These are phyloP conservation scores for Tolypocladium nubicola DNA, from an alignment of 2,329 filamentous ascomycete genomes.

Conservation along the genomic window DNA sequence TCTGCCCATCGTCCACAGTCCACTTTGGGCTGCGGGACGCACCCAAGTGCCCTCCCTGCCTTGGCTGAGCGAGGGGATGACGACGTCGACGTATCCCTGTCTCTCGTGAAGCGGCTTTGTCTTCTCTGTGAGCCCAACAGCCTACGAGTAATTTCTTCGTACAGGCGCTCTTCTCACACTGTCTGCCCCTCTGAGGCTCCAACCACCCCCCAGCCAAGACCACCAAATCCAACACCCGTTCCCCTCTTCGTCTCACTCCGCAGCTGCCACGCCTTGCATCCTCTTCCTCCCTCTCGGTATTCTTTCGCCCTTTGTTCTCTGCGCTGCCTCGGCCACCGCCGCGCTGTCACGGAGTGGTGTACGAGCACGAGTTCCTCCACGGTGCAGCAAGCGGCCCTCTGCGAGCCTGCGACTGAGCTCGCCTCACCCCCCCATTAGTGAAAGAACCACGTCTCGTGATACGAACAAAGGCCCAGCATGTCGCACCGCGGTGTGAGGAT, in stretches of 20 bases:
- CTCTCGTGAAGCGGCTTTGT: background rate
- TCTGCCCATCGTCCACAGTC: background rate
- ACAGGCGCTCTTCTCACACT: background rate
- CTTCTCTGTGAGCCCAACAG: background rate
- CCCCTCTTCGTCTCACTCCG: background rate
- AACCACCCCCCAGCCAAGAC: background rate
- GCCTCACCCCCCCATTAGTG: background rate
- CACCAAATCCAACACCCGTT: background rate
- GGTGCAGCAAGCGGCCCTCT: background rate
- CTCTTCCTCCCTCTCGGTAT: no score
- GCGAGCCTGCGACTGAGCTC: background rate
- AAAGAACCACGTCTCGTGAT: background rate
- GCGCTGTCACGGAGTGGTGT: background rate
- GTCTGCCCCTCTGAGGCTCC: background rate
- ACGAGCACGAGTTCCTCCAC: background rate
- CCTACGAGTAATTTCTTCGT: background rate
- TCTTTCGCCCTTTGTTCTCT: background rate
- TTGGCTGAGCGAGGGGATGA: background rate
- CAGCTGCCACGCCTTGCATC: background rate
- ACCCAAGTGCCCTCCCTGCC: background rate
- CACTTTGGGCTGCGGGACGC: background rate
- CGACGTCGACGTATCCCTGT: background rate
- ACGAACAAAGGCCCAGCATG: slow-evolving; percentile 5
- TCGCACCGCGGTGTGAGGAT: slow-evolving; percentile 7
- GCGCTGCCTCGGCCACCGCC: background rate